Conservation (phyloP, 1,284 basidiomycete genomes). For the Exobasidium cylindrosporum region DNA sequence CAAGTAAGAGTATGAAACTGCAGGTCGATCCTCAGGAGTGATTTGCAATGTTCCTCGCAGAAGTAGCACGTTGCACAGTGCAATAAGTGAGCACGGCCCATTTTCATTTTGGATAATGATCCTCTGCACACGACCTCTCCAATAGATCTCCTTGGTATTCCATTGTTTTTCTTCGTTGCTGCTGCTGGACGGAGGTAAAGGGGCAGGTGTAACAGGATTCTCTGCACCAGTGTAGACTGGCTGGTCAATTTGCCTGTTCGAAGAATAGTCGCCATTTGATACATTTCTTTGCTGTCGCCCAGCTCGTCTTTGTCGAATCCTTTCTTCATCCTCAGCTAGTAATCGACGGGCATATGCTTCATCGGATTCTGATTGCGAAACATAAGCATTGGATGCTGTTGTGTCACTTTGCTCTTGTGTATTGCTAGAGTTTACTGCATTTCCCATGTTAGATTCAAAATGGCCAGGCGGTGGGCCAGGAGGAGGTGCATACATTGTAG, state of each 20-base stretch:
- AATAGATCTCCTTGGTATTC: conserved; percentile 41
- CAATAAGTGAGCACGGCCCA: conserved; percentile 81
- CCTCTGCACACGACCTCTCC: conserved; percentile 33
- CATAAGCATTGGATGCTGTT: not conserved
- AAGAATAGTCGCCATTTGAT: not conserved
- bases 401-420: not conserved
- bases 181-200: conserved; percentile 1
- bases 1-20: conserved; percentile 78
- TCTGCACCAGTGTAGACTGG: not conserved
- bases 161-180: conserved; percentile 40
- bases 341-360: conserved; percentile 9
- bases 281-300: not conserved
- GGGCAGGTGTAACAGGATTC: not conserved
- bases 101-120: conserved; percentile 59
- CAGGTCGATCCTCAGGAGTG: conserved; percentile 63
- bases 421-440: conserved; percentile 1
- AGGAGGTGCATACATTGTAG: conserved; percentile 7
- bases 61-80: conserved; percentile 60
- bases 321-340: conserved; percentile 4
- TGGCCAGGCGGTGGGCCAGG: conserved; percentile 7
- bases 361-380: not conserved
- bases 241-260: not conserved
- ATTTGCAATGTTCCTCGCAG: conserved; percentile 31
- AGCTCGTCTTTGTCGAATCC: not conserved
- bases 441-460: not conserved